Evolutionary conservation across 2,329 filamentous ascomycete species (phyloP).

Genomic region (Fusarium verticillioides): DNA sequence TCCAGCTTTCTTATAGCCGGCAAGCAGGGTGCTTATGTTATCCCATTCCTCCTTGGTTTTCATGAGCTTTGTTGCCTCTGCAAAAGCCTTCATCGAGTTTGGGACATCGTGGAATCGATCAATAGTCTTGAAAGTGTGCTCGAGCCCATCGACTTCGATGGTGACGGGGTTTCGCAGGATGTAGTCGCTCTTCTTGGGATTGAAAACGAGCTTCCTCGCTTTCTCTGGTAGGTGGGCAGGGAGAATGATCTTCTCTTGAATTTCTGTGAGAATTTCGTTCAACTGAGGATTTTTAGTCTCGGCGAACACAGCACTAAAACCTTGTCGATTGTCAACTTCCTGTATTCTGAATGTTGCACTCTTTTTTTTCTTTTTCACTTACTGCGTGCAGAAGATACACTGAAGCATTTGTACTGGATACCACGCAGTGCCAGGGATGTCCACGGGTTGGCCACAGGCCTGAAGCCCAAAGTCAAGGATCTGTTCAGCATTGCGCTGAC

Average conservation of each 20-base stretch:
- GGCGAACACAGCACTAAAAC: conserved; percentile 57
- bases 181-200: conserved; percentile 56
- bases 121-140: conserved; percentile 62
- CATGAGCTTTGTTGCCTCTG: conserved; percentile 58
- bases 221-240: conserved; percentile 66
- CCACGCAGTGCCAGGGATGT: conserved; percentile 12
- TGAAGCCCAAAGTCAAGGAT: conserved; percentile 41
- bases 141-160: conserved; percentile 68
- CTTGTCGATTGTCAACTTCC: conserved; percentile 38
- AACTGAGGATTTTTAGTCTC: conserved; percentile 65
- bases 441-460: conserved; percentile 39
- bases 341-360: not conserved
- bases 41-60: conserved; percentile 60
- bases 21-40: conserved; percentile 63
- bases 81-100: conserved; percentile 53
- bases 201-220: conserved; percentile 66
- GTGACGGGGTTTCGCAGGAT: conserved; percentile 66
- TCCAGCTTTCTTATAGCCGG: conserved; percentile 59
- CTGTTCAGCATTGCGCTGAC: conserved; percentile 34
- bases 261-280: conserved; percentile 60
- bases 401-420: conserved; percentile 41
- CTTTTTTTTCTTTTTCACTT: conserved; percentile 20
- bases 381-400: conserved; percentile 47
- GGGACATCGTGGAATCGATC: conserved; percentile 57
- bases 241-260: conserved; percentile 70